Evolutionary conservation across 2,329 filamentous ascomycete genomes (phyloP), one percentile per base, ranked within the genome.

Genomic region (Epicoccum sorghinum): DNA sequence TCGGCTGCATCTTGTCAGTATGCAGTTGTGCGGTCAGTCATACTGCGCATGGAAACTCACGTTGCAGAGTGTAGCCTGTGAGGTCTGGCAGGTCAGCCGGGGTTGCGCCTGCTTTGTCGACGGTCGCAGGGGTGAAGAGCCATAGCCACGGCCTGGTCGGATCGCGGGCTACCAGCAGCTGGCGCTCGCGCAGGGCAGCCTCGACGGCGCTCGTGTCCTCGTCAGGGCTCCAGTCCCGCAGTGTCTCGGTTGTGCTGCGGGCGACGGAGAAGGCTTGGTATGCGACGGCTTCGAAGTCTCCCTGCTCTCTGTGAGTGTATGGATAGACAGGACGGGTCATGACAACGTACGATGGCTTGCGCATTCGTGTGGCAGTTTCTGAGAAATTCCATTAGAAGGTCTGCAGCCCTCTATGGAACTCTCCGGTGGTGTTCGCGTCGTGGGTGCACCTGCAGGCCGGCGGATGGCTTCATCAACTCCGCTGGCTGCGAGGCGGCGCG

Each of bases 321-420:
- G 12, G 29, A 7, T n/a, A 2, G 27, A 12, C 29, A n/a, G 30
- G 22, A 25, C 22, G 6, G 13, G 25, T 10, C 18, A 12, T 2
- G 29, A 9, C 18, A 6, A 58, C 68, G 45, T 58, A 74, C 71
- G 60, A 75, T 70, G 66, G 67, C 69, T 63, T 74, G 71, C 67
- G 71, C 72, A 68, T 74, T 75, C 33, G 72, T 74, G 53, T 54
- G 61, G 60, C 71, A 74, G 33, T 66, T 67, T 55, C 66, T 73
- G 65, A 72, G 67, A 71, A 72, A 71, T 69, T 74, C 69, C 71
- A 75, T 74, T 69, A 70, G 70, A 70, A 62, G 69, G 62, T 61
- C 57, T 33, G 60, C 53, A 45, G 55, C 65, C 61, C 62, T 61
- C 66, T 72, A 75, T 60, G 72, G 72, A 71, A 75, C 68, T 60